phyloP scores from a whole-genome alignment of 805 yeast species.

The Diddensiella santjacobensis region DNA sequence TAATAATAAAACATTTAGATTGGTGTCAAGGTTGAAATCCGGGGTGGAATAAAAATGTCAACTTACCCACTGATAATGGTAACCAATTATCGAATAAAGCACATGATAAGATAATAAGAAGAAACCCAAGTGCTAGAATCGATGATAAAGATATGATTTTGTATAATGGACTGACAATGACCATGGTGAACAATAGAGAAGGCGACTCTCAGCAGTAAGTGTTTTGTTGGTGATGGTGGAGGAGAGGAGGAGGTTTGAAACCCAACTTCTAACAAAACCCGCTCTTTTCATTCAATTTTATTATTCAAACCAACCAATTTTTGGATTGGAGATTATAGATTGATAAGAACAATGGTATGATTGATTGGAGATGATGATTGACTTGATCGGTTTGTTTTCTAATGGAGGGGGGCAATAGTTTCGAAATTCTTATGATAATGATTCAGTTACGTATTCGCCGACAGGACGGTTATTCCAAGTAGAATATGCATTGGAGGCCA shows the following conservation, averaged over 20 bases:
- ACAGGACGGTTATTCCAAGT: conserved; percentile 87
- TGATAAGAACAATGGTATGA: too few species aligned
- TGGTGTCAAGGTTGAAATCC: background rate
- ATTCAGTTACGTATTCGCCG: conserved; percentile 95
- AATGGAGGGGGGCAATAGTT: too few species aligned
- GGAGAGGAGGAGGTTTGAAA: too few species aligned
- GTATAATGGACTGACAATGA: conserved; percentile 56
- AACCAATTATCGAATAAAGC: conserved; percentile 88
- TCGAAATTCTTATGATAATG: conserved; percentile 98
- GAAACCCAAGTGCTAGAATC: conserved; percentile 83
- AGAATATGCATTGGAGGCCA: conserved; percentile 90
- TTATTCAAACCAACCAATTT: too few species aligned
- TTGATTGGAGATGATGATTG: too few species aligned
- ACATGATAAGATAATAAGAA: conserved; percentile 82
- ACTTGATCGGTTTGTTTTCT: too few species aligned
- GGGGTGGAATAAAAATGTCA: background rate
- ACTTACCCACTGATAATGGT: conserved; percentile 68
- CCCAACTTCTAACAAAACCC: too few species aligned
- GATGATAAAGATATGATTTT: conserved; percentile 72
- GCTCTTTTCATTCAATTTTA: too few species aligned
- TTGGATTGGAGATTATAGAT: too few species aligned
- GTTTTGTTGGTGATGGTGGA: too few species aligned
- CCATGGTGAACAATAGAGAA: too few species aligned
- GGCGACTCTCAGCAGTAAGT: too few species aligned
- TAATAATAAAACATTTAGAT: conserved; percentile 14